phyloP scores from a whole-genome alignment of 768 basidiomycete genomes.

The Leccinum broughii region DNA sequence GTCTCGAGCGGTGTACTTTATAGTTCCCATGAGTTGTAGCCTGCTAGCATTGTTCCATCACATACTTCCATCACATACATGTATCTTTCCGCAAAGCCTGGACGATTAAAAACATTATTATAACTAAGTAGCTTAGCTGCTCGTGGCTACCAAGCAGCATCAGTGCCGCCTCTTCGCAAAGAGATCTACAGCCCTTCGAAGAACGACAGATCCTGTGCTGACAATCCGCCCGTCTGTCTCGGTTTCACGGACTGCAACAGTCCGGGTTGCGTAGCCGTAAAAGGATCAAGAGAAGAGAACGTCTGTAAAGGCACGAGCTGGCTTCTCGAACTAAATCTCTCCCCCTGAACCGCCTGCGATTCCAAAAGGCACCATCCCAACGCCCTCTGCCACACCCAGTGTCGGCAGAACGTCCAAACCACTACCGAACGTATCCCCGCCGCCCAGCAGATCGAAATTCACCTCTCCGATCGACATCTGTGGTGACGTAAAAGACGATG shows the following conservation, averaged over 20 bases:
- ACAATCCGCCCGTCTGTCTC: conserved; percentile 54
- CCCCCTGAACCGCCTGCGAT: conserved; percentile 2
- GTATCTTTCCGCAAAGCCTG: background rate
- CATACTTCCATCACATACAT: background rate
- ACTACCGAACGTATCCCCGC: conserved; percentile 2
- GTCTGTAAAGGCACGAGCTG: conserved; percentile 16
- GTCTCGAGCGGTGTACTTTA: background rate
- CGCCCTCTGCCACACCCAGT: background rate
- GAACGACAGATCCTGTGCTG: conserved; percentile 84
- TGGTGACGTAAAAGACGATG: conserved; percentile 11
- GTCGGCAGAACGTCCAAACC: background rate
- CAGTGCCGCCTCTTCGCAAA: background rate
- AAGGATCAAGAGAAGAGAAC: conserved; percentile 4
- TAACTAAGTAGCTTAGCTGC: background rate
- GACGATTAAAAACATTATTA: background rate
- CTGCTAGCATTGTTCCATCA: background rate
- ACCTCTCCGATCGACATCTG: conserved; percentile 1
- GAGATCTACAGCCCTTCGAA: conserved; percentile 67
- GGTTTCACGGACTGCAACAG: conserved; percentile 19
- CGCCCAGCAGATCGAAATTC: conserved; percentile 23
- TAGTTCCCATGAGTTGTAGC: background rate
- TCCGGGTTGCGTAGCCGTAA: conserved; percentile 10
- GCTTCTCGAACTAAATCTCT: conserved; percentile 2
- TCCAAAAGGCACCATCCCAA: conserved; percentile 6
- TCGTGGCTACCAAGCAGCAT: background rate